These are phyloP conservation scores for Porogramme epimiltina DNA, from an alignment of 1,284 basidiomycete species.

Conservation along the genomic window DNA sequence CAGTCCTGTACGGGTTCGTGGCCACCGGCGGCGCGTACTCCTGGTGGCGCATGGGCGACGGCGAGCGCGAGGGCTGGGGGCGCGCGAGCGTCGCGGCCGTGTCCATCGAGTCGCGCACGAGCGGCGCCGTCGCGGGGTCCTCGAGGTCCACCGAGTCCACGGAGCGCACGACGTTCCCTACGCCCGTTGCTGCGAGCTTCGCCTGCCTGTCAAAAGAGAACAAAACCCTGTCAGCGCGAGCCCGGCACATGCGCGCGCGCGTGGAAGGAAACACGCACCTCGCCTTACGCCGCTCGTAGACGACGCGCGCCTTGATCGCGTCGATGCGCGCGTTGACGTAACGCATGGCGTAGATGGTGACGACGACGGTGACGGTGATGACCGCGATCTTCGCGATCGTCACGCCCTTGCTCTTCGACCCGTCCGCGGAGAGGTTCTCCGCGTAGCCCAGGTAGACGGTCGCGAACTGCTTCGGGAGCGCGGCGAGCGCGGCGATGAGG, in stretches of 20 bases:
- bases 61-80: constrained; percentile 12
- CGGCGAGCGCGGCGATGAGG: constrained; percentile 69
- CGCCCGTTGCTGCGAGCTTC: constrained; percentile 40
- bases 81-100: constrained; percentile 4
- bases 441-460: constrained; percentile 77
- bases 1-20: too few species aligned
- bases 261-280: too few species aligned
- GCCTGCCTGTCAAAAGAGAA: constrained; percentile 33
- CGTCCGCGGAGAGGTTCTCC: constrained; percentile 1
- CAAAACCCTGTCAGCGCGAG: too few species aligned
- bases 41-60: not conserved
- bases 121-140: constrained; percentile 12
- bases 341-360: constrained; percentile 82
- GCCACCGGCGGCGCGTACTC: not conserved
- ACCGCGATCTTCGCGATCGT: constrained; percentile 66
- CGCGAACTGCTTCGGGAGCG: constrained; percentile 77
- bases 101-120: constrained; percentile 21
- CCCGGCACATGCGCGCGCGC: too few species aligned
- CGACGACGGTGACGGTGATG: constrained; percentile 59
- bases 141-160: constrained; percentile 16
- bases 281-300: constrained; percentile 61
- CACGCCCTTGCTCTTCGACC: constrained; percentile 33
- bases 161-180: constrained; percentile 29
- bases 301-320: constrained; percentile 69
- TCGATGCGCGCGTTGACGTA: constrained; percentile 81